Evolutionary conservation across 1,139 yeast genomes (phyloP).

Genomic region (Hanseniaspora gamundiae): DNA sequence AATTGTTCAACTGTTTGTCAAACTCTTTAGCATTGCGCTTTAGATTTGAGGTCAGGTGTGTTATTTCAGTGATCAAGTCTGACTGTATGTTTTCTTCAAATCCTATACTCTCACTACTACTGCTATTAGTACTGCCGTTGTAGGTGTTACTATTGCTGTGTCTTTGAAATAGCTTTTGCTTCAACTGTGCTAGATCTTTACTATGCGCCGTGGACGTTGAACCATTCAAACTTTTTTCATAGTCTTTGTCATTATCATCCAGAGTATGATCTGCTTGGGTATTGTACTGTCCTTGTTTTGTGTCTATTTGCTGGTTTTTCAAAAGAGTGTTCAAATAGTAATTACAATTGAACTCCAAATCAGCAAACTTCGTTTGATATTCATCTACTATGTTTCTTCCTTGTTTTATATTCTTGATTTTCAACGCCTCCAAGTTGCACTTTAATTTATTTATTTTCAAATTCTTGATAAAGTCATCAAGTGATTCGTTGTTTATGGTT

Average conservation of each 20-base stretch:
- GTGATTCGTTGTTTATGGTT: not conserved
- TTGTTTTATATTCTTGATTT: not conserved
- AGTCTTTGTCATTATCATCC: not conserved
- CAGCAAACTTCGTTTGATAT: not conserved
- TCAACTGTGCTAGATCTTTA: not conserved
- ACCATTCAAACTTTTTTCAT: too few relatives aligned
- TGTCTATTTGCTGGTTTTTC: not conserved
- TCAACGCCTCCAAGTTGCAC: not conserved
- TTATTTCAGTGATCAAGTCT: conserved; percentile 27
- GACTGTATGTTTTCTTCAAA: conserved; percentile 26
- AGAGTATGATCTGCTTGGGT: too few relatives aligned
- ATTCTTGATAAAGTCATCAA: not conserved
- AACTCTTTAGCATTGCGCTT: conserved; percentile 30
- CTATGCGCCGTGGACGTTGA: too few relatives aligned
- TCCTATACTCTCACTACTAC: not conserved
- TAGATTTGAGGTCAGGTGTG: conserved; percentile 24
- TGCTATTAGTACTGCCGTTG: not conserved
- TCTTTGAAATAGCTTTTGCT: not conserved
- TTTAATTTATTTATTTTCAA: not conserved
- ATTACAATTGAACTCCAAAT: not conserved
- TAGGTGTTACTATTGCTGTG: not conserved
- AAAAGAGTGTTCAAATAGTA: not conserved
- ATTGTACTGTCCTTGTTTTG: not conserved
- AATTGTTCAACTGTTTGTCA: conserved; percentile 26
- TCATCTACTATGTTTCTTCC: not conserved